Evolutionary conservation across 2,329 filamentous ascomycete genomes (phyloP).

Genomic region (Orbilia oligospora): DNA sequence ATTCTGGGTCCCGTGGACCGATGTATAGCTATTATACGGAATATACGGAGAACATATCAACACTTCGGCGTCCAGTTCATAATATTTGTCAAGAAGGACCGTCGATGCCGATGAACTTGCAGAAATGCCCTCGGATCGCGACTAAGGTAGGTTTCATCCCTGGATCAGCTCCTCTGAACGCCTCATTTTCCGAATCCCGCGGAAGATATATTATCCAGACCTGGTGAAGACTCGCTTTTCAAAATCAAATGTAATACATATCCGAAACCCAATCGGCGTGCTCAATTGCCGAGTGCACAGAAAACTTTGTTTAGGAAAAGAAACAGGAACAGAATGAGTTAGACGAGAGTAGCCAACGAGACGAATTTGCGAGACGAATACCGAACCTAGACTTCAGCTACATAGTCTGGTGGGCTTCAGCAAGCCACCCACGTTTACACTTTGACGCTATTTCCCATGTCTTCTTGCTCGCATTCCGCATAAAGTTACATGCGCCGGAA

Average conservation of each 20-base stretch:
- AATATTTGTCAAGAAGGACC: slow-evolving; percentile 3
- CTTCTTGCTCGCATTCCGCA: slow-evolving; percentile 19
- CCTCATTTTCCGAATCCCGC: slow-evolving; percentile 56
- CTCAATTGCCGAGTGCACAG: slow-evolving; percentile 56
- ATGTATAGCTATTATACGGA: background rate
- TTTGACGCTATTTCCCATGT: slow-evolving; percentile 19
- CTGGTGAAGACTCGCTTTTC: slow-evolving; percentile 18
- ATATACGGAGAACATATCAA: background rate
- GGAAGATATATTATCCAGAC: slow-evolving; percentile 60
- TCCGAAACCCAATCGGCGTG: slow-evolving; percentile 48
- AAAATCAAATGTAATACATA: slow-evolving; percentile 37
- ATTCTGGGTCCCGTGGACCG: slow-evolving; percentile 12
- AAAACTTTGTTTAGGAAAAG: slow-evolving; percentile 28
- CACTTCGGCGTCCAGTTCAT: background rate
- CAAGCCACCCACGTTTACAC: slow-evolving; percentile 57
- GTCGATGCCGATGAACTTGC: slow-evolving; percentile 6
- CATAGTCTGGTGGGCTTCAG: no score
- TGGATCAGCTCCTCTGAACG: slow-evolving; percentile 34
- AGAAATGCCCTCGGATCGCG: background rate
- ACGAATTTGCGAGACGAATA: slow-evolving; percentile 15
- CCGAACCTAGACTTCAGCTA: slow-evolving; percentile 14
- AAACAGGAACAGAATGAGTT: slow-evolving; percentile 24
- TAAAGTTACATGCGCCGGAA: slow-evolving; percentile 17
- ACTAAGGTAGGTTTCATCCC: slow-evolving; percentile 28
- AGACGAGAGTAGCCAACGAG: slow-evolving; percentile 18